These are phyloP conservation scores for Wallacemonas sp. DNA, from an alignment of 208 protist species.

Conservation along the genomic window DNA sequence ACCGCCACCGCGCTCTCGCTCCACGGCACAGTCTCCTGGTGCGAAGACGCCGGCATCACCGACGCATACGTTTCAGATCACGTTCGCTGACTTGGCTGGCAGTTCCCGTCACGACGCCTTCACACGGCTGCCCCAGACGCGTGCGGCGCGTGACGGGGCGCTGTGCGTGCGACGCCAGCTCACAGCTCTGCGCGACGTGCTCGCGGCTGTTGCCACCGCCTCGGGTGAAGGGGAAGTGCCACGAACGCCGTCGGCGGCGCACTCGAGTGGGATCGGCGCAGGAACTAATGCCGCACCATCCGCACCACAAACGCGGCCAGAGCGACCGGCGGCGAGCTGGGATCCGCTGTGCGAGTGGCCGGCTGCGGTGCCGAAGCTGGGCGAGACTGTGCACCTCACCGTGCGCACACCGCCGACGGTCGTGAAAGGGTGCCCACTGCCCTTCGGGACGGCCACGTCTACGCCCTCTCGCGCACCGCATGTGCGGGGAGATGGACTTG, in stretches of 20 bases:
- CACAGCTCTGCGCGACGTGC: background rate
- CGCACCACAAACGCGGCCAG: too few relatives aligned
- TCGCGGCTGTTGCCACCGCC: background rate
- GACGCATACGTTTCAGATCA: constrained; percentile 23
- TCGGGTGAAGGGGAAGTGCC: background rate
- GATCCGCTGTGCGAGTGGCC: background rate
- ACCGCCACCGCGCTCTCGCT: constrained; percentile 7
- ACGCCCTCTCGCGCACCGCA: background rate
- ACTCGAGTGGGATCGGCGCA: too few relatives aligned
- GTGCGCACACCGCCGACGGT: background rate
- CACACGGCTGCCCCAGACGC: background rate
- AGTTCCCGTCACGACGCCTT: constrained; percentile 37
- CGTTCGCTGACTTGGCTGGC: constrained; percentile 75
- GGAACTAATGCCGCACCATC: background rate
- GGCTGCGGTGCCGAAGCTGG: background rate
- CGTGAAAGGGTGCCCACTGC: background rate
- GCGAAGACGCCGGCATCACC: too few relatives aligned
- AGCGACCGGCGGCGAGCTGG: too few relatives aligned
- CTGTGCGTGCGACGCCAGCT: constrained; percentile 1
- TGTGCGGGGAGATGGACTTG: background rate
- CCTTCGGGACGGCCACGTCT: background rate
- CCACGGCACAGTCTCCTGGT: too few relatives aligned
- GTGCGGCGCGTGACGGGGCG: background rate
- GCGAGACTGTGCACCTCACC: background rate
- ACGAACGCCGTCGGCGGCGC: background rate